phyloP scores from a whole-genome alignment of 1,139 yeast species.

The Yamadazyma kanchanaburiensis region DNA sequence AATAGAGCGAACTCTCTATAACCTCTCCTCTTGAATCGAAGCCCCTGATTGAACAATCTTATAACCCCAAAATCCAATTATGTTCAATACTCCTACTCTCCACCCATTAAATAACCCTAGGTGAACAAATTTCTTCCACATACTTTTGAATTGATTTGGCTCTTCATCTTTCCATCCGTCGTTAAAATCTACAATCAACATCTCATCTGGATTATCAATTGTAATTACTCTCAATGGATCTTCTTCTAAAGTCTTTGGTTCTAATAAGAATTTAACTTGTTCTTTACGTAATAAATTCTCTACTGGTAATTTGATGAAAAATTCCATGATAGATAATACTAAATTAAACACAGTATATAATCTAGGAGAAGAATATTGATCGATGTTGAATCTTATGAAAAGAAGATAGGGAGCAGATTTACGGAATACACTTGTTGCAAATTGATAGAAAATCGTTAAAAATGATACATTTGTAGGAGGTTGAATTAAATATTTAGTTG shows the following conservation, averaged over 20 bases:
- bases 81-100: conserved; percentile 79
- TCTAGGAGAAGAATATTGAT: conserved; percentile 62
- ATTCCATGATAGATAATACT: conserved; percentile 57
- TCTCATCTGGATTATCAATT: conserved; percentile 38
- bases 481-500: conserved; percentile 39
- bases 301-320: conserved; percentile 76
- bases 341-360: conserved; percentile 54
- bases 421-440: conserved; percentile 59
- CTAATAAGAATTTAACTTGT: conserved; percentile 63
- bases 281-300: conserved; percentile 85
- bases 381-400: conserved; percentile 64
- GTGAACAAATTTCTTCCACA: conserved; percentile 19
- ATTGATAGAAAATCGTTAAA: conserved; percentile 58
- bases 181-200: conserved; percentile 49
- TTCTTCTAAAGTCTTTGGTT: conserved; percentile 26
- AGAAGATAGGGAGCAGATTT: conserved; percentile 73
- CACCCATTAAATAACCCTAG: conserved; percentile 78
- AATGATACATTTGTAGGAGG: conserved; percentile 55
- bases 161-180: conserved; percentile 19
- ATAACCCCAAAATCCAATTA: conserved; percentile 83
- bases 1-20: too few relatives aligned
- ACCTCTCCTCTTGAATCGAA: conserved; percentile 39
- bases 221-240: conserved; percentile 36
- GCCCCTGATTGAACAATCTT: conserved; percentile 54
- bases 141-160: conserved; percentile 8